Evolutionary conservation across 768 basidiomycete species (phyloP).

Genomic region (Amylocystis lapponica): DNA sequence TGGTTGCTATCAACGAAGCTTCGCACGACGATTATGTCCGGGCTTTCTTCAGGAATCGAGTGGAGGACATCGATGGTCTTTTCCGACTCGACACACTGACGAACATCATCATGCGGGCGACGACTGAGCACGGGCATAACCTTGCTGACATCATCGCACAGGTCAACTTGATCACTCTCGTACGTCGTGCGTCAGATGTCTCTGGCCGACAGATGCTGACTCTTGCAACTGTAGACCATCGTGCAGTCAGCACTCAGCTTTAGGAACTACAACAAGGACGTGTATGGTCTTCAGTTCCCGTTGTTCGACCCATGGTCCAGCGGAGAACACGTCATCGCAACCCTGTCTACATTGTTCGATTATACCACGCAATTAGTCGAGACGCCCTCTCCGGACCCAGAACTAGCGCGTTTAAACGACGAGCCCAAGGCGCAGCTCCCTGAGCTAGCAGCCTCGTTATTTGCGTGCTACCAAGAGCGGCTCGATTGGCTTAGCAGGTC

Average conservation of each 20-base stretch:
- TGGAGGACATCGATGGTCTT: conserved; percentile 60
- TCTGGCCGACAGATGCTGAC: background rate
- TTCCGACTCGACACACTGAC: too few relatives aligned
- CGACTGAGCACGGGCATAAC: conserved; percentile 37
- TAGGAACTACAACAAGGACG: conserved; percentile 59
- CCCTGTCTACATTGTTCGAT: conserved; percentile 67
- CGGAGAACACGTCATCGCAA: conserved; percentile 57
- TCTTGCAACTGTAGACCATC: conserved; percentile 44
- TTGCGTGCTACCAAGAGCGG: conserved; percentile 63
- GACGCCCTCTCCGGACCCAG: conserved; percentile 25
- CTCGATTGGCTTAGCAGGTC: conserved; percentile 62
- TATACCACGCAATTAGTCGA: conserved; percentile 48
- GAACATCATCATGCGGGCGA: too few relatives aligned
- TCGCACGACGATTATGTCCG: conserved; percentile 74
- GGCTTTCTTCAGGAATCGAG: conserved; percentile 73
- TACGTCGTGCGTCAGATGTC: background rate
- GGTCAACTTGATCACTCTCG: conserved; percentile 57
- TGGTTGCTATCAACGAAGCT: conserved; percentile 50
- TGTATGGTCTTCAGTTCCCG: conserved; percentile 73
- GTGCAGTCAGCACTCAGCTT: conserved; percentile 70
- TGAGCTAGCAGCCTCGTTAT: conserved; percentile 55
- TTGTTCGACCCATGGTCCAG: conserved; percentile 85
- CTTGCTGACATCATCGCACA: conserved; percentile 51
- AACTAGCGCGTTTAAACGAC: conserved; percentile 21
- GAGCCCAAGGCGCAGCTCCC: conserved; percentile 54